These are phyloP conservation scores for Betula pendula DNA, from an alignment of 306 rosid genomes.

Conservation along the genomic window DNA sequence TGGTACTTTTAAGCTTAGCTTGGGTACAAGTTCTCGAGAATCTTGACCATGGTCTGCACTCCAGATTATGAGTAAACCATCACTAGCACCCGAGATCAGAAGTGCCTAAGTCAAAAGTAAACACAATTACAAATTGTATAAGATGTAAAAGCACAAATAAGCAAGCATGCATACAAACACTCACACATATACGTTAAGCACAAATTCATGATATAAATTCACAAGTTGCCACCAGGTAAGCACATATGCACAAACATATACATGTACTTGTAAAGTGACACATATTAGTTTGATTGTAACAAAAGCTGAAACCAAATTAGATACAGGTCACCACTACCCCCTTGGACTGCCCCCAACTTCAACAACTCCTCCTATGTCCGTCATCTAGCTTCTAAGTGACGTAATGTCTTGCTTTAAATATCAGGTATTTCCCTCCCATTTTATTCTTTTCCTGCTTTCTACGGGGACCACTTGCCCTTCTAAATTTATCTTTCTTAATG, in stretches of 20 bases:
- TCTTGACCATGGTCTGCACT: constrained; percentile 96
- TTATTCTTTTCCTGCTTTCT: neutral
- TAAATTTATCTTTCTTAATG: neutral
- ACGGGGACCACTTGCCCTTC: neutral
- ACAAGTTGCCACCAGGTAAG: constrained; percentile 2
- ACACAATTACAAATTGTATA: constrained; percentile 22
- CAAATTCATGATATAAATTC: neutral
- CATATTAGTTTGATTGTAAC: neutral
- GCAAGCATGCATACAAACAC: constrained; percentile 1
- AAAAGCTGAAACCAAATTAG: neutral
- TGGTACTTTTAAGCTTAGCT: constrained; percentile 83
- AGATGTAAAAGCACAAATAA: neutral
- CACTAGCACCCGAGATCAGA: constrained; percentile 93
- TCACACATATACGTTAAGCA: neutral
- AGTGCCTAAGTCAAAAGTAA: constrained; percentile 67
- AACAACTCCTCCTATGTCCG: neutral
- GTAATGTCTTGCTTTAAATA: neutral
- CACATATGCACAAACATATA: neutral
- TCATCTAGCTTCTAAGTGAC: neutral
- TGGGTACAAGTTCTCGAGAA: constrained; percentile 98
- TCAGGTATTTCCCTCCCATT: neutral
- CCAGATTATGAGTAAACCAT: constrained; percentile 94
- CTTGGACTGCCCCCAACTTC: neutral
- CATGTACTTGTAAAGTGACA: neutral
- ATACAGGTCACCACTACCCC: neutral